These are phyloP conservation scores for Prunus padus DNA, from an alignment of 306 rosid species.

Conservation along the genomic window DNA sequence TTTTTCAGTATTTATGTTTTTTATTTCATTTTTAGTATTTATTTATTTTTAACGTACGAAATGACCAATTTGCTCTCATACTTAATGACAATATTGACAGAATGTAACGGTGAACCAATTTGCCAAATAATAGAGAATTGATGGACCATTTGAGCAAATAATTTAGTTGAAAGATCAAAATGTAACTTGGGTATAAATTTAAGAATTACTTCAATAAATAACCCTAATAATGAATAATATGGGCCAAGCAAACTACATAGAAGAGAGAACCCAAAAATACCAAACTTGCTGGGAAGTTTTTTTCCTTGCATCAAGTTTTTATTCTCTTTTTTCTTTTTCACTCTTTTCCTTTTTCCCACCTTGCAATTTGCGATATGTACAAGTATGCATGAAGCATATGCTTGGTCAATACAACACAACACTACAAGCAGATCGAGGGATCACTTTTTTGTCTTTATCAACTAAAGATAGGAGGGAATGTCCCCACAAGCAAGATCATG, in stretches of 20 bases:
- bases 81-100: too few relatives aligned
- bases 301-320: neutral
- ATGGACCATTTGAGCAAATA: too few relatives aligned
- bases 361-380: neutral
- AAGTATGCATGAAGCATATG: neutral
- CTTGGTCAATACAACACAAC: neutral
- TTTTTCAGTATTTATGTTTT: too few relatives aligned
- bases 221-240: too few relatives aligned
- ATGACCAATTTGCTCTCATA: too few relatives aligned
- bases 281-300: conserved; percentile 30
- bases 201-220: too few relatives aligned
- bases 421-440: conserved; percentile 2
- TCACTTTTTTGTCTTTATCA: neutral
- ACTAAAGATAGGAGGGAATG: neutral
- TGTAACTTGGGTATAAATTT: too few relatives aligned
- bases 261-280: conserved; percentile 21
- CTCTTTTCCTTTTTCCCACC: conserved; percentile 7
- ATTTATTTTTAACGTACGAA: too few relatives aligned
- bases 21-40: too few relatives aligned
- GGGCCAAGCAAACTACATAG: conserved; percentile 1
- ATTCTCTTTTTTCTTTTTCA: neutral
- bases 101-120: too few relatives aligned
- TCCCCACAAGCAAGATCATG: neutral
- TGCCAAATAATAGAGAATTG: too few relatives aligned
- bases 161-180: too few relatives aligned